Conservation (phyloP, 768 basidiomycete species). For the Leucocoprinus sp. region DNA sequence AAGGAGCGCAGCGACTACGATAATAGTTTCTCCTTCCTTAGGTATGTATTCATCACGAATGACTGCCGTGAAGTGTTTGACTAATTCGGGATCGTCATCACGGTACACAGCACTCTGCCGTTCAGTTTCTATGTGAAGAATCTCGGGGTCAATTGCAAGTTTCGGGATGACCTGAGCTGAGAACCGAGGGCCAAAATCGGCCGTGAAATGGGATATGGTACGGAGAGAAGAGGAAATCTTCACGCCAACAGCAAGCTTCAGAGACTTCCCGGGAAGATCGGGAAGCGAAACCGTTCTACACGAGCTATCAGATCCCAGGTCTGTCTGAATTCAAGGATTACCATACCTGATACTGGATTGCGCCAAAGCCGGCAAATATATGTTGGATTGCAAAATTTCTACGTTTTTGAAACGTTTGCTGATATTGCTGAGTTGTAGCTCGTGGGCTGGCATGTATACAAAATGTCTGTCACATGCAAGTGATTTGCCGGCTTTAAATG, state of each 20-base stretch:
- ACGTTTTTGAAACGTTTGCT: slow-evolving; percentile 33
- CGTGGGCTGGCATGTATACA: slow-evolving; percentile 43
- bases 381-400: slow-evolving; percentile 31
- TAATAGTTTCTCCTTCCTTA: slow-evolving; percentile 31
- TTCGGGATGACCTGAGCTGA: slow-evolving; percentile 41
- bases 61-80: slow-evolving; percentile 47
- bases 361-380: slow-evolving; percentile 33
- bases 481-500: slow-evolving; percentile 22
- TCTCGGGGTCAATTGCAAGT: slow-evolving; percentile 32
- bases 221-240: slow-evolving; percentile 50
- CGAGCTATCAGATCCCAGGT: background rate
- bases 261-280: slow-evolving; percentile 33
- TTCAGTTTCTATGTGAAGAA: slow-evolving; percentile 40
- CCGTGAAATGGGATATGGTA: slow-evolving; percentile 53
- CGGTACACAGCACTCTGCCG: slow-evolving; percentile 40
- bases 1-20: slow-evolving; percentile 43
- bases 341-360: slow-evolving; percentile 49
- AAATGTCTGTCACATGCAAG: slow-evolving; percentile 20
- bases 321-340: background rate
- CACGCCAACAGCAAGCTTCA: slow-evolving; percentile 48
- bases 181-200: slow-evolving; percentile 50
- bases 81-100: slow-evolving; percentile 32
- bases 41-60: slow-evolving; percentile 36
- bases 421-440: slow-evolving; percentile 42
- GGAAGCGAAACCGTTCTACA: slow-evolving; percentile 40